Evolutionary conservation across 768 basidiomycete species (phyloP), one percentile per base, ranked within the genome.

Genomic region (Sporobolomyces pararoseus): DNA sequence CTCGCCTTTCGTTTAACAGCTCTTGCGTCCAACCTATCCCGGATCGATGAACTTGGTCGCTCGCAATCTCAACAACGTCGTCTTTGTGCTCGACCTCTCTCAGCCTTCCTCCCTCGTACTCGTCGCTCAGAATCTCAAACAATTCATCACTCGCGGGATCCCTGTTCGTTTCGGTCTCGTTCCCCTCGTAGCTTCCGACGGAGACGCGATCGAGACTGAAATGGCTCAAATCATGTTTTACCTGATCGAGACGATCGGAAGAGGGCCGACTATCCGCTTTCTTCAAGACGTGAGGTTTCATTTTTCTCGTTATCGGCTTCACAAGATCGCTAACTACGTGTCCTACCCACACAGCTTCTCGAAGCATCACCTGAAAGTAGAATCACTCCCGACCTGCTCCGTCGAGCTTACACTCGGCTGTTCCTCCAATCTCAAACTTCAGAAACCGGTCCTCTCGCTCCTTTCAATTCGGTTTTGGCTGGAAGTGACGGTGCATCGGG

Each of bases 101-200:
- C 83, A 85, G 49, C 80, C 83, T 0, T 79, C 81, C 7, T 84
- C 83, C 46, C 74, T 93, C 12, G 82, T 84, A 14, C 86, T 90
- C 76, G 81, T 97, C 55, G 81, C 83, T 3, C 84, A 83, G 1
- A 80, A 88, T 0, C 83, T 96, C 53, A 82, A 84, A 21, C 85
- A 82, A 65, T 86, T 95, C 77, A 86, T 98, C 60, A 81, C 84
- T 34, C 83, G 90, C 39, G 84, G 83, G 21, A 82, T 90, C 51
- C 90, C 93, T 0, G 84, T 92, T 72, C 83, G 90, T 23, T 92
- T 93, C 78, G 95, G 95, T 17, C 77, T 97, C 54, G 90, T 94
- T 2, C 93, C 91, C 2, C 80, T 86, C 39, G 78, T 86, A 4
- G 85, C 87, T 65, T 81, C 82, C 13, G 81, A 86, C 27, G 81